These are phyloP conservation scores for Xylaria grammica DNA, from an alignment of 495 filamentous ascomycete species.

Conservation along the genomic window DNA sequence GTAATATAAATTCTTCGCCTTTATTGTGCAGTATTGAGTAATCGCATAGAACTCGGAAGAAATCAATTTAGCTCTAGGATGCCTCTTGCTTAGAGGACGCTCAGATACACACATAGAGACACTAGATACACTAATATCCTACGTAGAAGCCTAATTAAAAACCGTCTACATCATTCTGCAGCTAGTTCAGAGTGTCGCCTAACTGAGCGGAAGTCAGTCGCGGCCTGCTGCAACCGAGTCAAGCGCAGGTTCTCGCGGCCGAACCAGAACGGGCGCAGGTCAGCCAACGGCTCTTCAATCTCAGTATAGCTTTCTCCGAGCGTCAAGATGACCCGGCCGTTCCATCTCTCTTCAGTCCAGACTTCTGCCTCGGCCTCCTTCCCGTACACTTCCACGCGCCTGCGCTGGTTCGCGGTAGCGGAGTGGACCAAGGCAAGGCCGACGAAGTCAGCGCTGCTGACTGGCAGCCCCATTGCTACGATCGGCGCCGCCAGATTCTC, in stretches of 20 bases:
- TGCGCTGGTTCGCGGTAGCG: slow-evolving; percentile 30
- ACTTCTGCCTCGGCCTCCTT: slow-evolving; percentile 19
- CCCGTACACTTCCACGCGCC: slow-evolving; percentile 33
- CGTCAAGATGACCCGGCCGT: slow-evolving; percentile 40
- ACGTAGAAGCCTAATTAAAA: no score
- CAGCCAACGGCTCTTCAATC: slow-evolving; percentile 38
- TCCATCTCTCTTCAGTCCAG: slow-evolving; percentile 32
- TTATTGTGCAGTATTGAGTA: no score
- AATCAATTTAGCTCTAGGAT: no score
- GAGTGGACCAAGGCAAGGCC: slow-evolving; percentile 41
- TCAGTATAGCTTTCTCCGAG: slow-evolving; percentile 42
- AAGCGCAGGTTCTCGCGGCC: slow-evolving; percentile 28
- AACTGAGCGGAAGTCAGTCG: slow-evolving; percentile 24
- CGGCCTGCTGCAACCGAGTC: slow-evolving; percentile 32
- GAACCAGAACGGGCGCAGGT: slow-evolving; percentile 34
- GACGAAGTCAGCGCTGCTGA: slow-evolving; percentile 36
- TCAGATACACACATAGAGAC: no score
- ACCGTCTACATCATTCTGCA: no score
- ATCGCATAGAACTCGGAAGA: no score
- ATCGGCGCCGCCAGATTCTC: slow-evolving; percentile 31
- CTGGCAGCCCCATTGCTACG: slow-evolving; percentile 33
- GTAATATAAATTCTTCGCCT: no score
- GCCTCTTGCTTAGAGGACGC: no score
- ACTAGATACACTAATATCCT: no score
- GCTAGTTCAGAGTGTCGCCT: neutral